Evolutionary conservation across 2,329 filamentous ascomycete genomes (phyloP).

Genomic region (Plectosphaerella sp.): DNA sequence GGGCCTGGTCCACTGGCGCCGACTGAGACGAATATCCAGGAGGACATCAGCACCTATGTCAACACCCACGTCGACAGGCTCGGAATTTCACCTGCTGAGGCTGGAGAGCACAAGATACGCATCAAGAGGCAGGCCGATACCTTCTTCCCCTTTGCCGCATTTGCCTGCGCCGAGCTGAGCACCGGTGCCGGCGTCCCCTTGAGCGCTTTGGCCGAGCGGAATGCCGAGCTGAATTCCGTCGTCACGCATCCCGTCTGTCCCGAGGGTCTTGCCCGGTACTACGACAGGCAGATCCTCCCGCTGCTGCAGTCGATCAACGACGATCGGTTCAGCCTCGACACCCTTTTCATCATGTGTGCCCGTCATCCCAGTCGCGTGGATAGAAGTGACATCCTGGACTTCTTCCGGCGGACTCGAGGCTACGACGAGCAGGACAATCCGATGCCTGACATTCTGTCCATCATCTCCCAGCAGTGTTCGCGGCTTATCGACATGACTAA

Average conservation of each 20-base stretch:
- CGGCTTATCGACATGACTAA: too few relatives aligned
- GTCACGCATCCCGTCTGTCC: slow-evolving; percentile 6
- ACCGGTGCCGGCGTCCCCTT: not conserved
- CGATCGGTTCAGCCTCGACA: not conserved
- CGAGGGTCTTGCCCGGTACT: slow-evolving; percentile 6
- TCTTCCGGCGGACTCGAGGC: too few relatives aligned
- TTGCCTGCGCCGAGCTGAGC: slow-evolving; percentile 9
- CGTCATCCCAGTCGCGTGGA: too few relatives aligned
- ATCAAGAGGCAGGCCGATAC: slow-evolving; percentile 7
- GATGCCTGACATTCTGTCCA: too few relatives aligned
- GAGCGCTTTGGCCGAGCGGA: too few relatives aligned
- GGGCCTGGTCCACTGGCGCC: slow-evolving; percentile 2
- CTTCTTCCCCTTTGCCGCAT: slow-evolving; percentile 13
- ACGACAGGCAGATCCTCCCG: slow-evolving; percentile 12
- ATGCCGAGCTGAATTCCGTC: not conserved
- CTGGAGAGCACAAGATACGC: not conserved
- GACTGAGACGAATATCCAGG: slow-evolving; percentile 5
- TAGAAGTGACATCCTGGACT: too few relatives aligned
- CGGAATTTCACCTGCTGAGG: not conserved
- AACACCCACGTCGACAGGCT: slow-evolving; percentile 11
- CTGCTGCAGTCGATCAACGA: slow-evolving; percentile 12
- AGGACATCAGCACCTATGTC: slow-evolving; percentile 7
- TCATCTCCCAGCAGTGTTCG: too few relatives aligned
- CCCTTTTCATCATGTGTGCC: not conserved
- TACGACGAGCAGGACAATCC: too few relatives aligned